phyloP scores from a whole-genome alignment of 768 basidiomycete species.

The Serpula lacrymans region DNA sequence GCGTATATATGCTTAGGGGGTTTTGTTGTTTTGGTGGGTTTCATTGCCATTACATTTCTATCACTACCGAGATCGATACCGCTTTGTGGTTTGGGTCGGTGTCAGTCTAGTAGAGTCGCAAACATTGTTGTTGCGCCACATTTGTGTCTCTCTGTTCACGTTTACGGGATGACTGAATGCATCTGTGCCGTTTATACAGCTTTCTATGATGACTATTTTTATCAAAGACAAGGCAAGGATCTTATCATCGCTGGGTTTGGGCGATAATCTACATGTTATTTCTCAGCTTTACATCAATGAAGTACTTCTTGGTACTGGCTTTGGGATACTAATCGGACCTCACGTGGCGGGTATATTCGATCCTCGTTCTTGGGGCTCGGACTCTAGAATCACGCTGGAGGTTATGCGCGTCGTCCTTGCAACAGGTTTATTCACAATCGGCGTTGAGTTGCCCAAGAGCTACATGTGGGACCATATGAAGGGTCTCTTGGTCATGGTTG shows the following conservation, averaged over 20 bases:
- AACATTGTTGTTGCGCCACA: neutral
- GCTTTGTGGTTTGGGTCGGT: conserved; percentile 5
- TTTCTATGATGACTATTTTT: conserved; percentile 79
- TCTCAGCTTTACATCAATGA: conserved; percentile 83
- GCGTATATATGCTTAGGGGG: conserved; percentile 65
- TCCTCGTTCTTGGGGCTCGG: conserved; percentile 67
- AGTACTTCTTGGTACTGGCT: conserved; percentile 84
- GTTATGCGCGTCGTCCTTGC: conserved; percentile 87
- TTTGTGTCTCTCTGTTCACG: neutral
- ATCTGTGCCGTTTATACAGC: conserved; percentile 48
- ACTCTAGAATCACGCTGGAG: conserved; percentile 74
- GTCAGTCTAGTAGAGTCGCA: conserved; percentile 5
- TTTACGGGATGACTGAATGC: neutral
- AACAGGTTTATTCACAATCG: conserved; percentile 90
- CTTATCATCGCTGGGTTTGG: neutral
- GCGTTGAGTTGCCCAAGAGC: conserved; percentile 84
- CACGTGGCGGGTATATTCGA: conserved; percentile 68
- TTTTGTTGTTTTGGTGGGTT: conserved; percentile 44
- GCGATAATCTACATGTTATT: neutral
- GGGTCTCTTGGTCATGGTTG: conserved; percentile 64
- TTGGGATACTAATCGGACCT: conserved; percentile 63
- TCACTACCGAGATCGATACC: neutral
- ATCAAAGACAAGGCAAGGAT: conserved; percentile 71
- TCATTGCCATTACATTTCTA: too few relatives aligned
- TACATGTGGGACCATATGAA: conserved; percentile 82